Percentiles rank a stretch among this genome's conserved stretches.
phyloP scores from a whole-genome alignment of 768 basidiomycete species.

The Boletus tomentosulus region DNA sequence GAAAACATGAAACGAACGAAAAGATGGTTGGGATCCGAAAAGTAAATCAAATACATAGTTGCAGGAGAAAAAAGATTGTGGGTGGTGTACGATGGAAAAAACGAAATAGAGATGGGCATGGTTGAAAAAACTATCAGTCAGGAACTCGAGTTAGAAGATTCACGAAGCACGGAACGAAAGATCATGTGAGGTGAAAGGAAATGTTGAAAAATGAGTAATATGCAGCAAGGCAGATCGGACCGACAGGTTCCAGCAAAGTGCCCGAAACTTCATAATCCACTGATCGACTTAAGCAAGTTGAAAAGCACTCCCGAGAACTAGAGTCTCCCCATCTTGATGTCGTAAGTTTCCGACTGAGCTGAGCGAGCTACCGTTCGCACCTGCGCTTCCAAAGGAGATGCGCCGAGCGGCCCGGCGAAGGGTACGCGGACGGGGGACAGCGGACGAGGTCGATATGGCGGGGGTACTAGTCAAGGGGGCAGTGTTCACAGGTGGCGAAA shows the following conservation, averaged over 20 bases:
- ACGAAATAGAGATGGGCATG: neutral
- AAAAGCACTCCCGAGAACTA: conserved; percentile 67
- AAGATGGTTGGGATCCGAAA: conserved; percentile 1
- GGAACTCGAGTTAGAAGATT: neutral
- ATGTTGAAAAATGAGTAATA: conserved; percentile 2
- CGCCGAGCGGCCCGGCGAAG: conserved; percentile 42
- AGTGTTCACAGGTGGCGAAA: conserved; percentile 14
- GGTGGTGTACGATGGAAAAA: neutral
- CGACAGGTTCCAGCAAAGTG: conserved; percentile 1
- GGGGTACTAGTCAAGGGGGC: conserved; percentile 8
- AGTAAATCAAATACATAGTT: neutral
- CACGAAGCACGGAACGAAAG: neutral
- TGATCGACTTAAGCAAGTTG: conserved; percentile 45
- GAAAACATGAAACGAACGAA: conserved; percentile 6
- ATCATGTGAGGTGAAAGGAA: neutral
- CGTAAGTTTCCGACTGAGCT: conserved; percentile 32
- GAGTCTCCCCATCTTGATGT: conserved; percentile 31
- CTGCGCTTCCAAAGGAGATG: conserved; percentile 63
- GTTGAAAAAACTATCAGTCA: neutral
- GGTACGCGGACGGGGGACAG: conserved; percentile 24
- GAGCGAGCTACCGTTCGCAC: conserved; percentile 27
- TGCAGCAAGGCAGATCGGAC: conserved; percentile 10
- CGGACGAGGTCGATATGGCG: conserved; percentile 13
- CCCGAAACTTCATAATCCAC: conserved; percentile 1
- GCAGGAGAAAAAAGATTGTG: conserved; percentile 4